Percentiles rank a stretch among this genome's conserved stretches.
These are phyloP conservation scores for Lichtheimia hyalospora DNA, from an alignment of 371 early-diverging fungal species.

Conservation along the genomic window DNA sequence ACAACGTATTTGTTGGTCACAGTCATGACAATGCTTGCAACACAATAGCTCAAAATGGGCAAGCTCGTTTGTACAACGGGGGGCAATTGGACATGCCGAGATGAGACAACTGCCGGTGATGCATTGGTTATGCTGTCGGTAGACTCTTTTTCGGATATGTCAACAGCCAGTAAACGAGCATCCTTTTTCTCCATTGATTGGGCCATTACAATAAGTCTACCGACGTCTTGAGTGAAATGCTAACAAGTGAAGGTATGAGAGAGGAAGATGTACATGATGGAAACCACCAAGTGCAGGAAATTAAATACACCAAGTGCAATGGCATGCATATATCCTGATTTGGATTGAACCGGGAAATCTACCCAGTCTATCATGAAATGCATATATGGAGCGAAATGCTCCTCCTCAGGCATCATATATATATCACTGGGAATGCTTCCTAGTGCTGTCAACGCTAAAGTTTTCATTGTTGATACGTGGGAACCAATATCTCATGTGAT, in stretches of 20 bases:
- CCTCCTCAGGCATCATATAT: not conserved
- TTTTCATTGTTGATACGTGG: not conserved
- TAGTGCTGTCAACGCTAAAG: not conserved
- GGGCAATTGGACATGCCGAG: constrained; percentile 16
- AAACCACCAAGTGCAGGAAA: not conserved
- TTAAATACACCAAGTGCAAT: not conserved
- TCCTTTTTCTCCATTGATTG: constrained; percentile 11
- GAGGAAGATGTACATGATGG: not conserved
- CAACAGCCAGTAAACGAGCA: constrained; percentile 6
- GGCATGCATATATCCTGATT: constrained; percentile 2
- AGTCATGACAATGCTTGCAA: constrained; percentile 86
- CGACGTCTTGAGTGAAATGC: not conserved
- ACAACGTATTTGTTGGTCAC: constrained; percentile 89
- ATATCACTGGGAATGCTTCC: no score
- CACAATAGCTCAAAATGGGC: constrained; percentile 79
- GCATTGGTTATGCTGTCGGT: no score
- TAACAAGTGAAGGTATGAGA: not conserved
- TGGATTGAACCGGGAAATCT: constrained; percentile 1
- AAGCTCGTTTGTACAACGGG: constrained; percentile 14
- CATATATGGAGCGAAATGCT: not conserved
- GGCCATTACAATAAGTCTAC: not conserved
- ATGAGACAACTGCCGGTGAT: constrained; percentile 8
- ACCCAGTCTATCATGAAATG: not conserved
- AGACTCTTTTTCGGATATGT: not conserved
- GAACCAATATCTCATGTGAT: not conserved